phyloP scores from a whole-genome alignment of 441 rosid species.

The Daphne laureola region DNA sequence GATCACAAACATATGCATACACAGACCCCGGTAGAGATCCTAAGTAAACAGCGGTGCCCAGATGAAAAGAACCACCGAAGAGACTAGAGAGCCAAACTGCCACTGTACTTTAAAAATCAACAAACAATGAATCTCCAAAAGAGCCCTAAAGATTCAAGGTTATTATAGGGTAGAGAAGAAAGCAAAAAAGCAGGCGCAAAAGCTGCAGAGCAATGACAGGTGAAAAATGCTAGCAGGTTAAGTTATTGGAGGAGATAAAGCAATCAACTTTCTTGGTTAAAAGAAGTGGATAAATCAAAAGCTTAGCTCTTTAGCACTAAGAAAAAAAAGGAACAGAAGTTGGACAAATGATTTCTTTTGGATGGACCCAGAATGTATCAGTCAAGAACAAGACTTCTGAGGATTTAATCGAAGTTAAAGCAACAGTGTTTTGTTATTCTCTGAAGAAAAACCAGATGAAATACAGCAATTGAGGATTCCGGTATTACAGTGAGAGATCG shows the following conservation, averaged over 20 bases:
- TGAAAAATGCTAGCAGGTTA: constrained; percentile 1
- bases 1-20: constrained; percentile 11
- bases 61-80: constrained; percentile 8
- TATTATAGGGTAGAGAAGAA: neutral
- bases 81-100: constrained; percentile 1
- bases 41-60: constrained; percentile 15
- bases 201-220: constrained; percentile 6
- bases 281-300: constrained; percentile 4
- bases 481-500: too few relatives aligned
- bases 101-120: constrained; percentile 19
- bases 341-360: constrained; percentile 25
- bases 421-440: too few relatives aligned
- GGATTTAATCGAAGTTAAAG: constrained; percentile 15
- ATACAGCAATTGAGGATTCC: too few relatives aligned
- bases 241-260: constrained; percentile 9
- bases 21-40: constrained; percentile 12
- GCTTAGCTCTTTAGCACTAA: neutral
- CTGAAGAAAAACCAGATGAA: too few relatives aligned
- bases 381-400: constrained; percentile 19
- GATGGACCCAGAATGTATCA: constrained; percentile 26
- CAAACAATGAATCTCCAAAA: constrained; percentile 8
- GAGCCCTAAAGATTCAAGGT: constrained; percentile 14
- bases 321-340: neutral
- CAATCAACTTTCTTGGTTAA: constrained; percentile 9
- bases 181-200: neutral